Percentiles rank a stretch among this genome's conserved stretches.
These are phyloP conservation scores for Iris macrosiphon DNA, from an alignment of 106 monocot genomes.

Conservation along the genomic window DNA sequence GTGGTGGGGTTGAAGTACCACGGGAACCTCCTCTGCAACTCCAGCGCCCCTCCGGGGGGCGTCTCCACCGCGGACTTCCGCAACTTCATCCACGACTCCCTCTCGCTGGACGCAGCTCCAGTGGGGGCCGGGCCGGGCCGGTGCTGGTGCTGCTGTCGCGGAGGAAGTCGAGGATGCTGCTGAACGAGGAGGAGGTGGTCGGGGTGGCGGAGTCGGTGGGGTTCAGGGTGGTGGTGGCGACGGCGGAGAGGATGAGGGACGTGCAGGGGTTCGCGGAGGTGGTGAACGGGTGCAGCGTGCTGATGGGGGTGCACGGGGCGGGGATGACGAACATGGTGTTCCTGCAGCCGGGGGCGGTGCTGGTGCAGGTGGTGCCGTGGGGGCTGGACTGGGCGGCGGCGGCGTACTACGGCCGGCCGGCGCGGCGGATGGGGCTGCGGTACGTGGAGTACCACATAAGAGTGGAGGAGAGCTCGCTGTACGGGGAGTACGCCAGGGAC, in stretches of 20 bases:
- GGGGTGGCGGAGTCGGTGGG: slow-evolving; percentile 27
- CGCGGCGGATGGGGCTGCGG: slow-evolving; percentile 30
- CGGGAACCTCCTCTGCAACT: slow-evolving; percentile 29
- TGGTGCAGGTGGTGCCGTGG: slow-evolving; percentile 74
- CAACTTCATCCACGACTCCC: slow-evolving; percentile 15
- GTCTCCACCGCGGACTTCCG: slow-evolving; percentile 27
- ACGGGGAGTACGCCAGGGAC: slow-evolving; percentile 35
- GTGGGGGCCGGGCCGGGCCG: slow-evolving; percentile 2
- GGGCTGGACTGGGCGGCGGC: slow-evolving; percentile 40
- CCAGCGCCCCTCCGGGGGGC: slow-evolving; percentile 22
- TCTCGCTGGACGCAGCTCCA: neutral
- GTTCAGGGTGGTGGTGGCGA: slow-evolving; percentile 37
- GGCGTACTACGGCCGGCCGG: slow-evolving; percentile 29
- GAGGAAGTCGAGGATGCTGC: slow-evolving; percentile 29
- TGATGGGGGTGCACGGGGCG: slow-evolving; percentile 81
- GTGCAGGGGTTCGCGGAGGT: slow-evolving; percentile 27
- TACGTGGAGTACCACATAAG: slow-evolving; percentile 48
- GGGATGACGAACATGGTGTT: slow-evolving; percentile 75
- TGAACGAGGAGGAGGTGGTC: slow-evolving; percentile 44
- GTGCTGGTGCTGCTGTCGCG: slow-evolving; percentile 42
- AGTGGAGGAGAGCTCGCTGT: slow-evolving; percentile 59
- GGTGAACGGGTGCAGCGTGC: slow-evolving; percentile 47
- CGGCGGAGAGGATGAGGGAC: slow-evolving; percentile 5
- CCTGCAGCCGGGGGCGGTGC: slow-evolving; percentile 27
- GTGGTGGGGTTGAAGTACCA: slow-evolving; percentile 53